Base-by-base conservation (phyloP, 208 protist species). In the Leishmania aethiopica region DNA sequence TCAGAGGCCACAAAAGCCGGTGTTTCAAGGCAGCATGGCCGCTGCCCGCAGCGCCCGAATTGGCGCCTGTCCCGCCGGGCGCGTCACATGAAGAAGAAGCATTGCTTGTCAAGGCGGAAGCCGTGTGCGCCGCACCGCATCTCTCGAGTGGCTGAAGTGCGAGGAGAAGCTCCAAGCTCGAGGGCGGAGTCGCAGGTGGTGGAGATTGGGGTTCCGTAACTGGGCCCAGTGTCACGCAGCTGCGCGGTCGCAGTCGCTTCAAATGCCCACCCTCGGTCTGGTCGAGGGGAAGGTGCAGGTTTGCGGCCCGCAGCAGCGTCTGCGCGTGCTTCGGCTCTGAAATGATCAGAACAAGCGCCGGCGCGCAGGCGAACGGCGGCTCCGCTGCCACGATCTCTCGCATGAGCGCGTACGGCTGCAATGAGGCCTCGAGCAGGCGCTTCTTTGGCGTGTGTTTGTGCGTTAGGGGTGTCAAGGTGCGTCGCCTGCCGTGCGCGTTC, bases 171-270 rank as follows among this genome's bases (percentile, higher is more conserved):
- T 78, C 75, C 55, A 78, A 42, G 37, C 37, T 37, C 42, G 47
- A 15, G 67, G 67, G 42, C 7, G 45, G n/a, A n/a, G 71, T 25
- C 6, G 28, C n/a, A 40, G 47, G 28, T 37, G 45, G 15, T 32
- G n/a, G 22, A 75, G 45, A 32, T 37, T 51, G 57, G 17, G 75
- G 32, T 55, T 11, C n/a, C 37, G 40, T 0, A 11, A 11, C 0
- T 47, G 67, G 40, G 1, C 2, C 0, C 53, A 3, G 66, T 22
- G 42, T 22, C 35, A 22, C n/a, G 28, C 47, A 11, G n/a, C 13
- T 47, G 47, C 81, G 83, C 8, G 77, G 80, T 4, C 94, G 93
- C 67, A 97, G 93, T 2, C 94, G 93, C 81, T 96, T 96, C 79
- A 97, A 79, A 76, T 97, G 94, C 15, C 80, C 78, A 19, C 82